Conservation (phyloP, 202 grass and related monocot genomes). For the Hordeum pubiflorum region DNA sequence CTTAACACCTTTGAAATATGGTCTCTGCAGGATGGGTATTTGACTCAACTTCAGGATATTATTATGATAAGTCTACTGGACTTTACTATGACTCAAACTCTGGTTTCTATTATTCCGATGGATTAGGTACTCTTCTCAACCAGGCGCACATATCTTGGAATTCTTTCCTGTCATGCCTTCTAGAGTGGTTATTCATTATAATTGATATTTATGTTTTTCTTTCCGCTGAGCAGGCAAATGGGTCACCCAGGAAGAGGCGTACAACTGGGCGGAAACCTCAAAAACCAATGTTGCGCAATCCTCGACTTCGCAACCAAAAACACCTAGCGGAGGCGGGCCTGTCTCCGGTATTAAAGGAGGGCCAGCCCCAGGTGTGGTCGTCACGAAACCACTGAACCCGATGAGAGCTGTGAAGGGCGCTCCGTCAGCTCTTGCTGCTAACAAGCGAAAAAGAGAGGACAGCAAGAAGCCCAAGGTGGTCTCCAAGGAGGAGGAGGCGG, state of each 20-base stretch:
- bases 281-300: slow-evolving; percentile 26
- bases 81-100: slow-evolving; percentile 75
- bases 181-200: background rate
- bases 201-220: slow-evolving; percentile 1
- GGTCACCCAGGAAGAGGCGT: slow-evolving; percentile 76
- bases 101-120: slow-evolving; percentile 72
- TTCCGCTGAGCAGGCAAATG: slow-evolving; percentile 49
- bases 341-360: slow-evolving; percentile 41
- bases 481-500: slow-evolving; percentile 76
- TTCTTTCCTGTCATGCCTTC: background rate
- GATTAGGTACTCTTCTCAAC: slow-evolving; percentile 45
- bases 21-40: slow-evolving; percentile 60
- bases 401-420: slow-evolving; percentile 54
- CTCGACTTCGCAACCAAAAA: slow-evolving; percentile 36
- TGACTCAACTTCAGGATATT: slow-evolving; percentile 59
- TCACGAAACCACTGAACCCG: slow-evolving; percentile 61
- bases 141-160: background rate
- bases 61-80: slow-evolving; percentile 58
- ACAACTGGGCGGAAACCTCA: slow-evolving; percentile 36
- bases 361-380: slow-evolving; percentile 52
- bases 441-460: slow-evolving; percentile 76
- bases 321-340: background rate
- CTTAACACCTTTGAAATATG: slow-evolving; percentile 22
- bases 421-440: slow-evolving; percentile 41
- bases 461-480: slow-evolving; percentile 48